These are phyloP conservation scores for Umbilicaria muhlenbergii DNA, from an alignment of 495 filamentous ascomycete species.

Conservation along the genomic window DNA sequence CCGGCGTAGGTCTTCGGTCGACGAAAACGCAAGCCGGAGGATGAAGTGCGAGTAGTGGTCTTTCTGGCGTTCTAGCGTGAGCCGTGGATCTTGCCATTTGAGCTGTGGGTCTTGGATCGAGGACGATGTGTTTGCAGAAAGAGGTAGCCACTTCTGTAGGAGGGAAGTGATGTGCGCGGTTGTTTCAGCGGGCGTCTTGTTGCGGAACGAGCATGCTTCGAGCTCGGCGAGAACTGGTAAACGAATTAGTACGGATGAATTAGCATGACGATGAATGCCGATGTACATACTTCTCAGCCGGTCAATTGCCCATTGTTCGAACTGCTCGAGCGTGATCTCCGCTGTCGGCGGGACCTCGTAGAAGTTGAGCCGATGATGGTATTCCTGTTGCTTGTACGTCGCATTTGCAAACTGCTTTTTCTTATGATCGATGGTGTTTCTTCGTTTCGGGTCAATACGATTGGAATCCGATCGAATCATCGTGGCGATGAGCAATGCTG, in stretches of 20 bases:
- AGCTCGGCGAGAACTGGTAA: slow-evolving; percentile 76
- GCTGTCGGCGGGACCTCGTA: slow-evolving; percentile 78
- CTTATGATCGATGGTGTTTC: slow-evolving; percentile 56
- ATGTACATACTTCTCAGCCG: slow-evolving; percentile 50
- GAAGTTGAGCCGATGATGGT: slow-evolving; percentile 79
- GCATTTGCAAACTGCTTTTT: slow-evolving; percentile 74
- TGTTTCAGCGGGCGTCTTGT: slow-evolving; percentile 66
- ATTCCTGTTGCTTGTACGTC: slow-evolving; percentile 55
- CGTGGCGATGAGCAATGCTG: slow-evolving; percentile 9
- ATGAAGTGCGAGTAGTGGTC: slow-evolving; percentile 99
- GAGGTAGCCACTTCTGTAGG: slow-evolving; percentile 72
- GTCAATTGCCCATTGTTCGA: slow-evolving; percentile 99
- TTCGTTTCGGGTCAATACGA: slow-evolving; percentile 69
- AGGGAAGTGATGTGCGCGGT: slow-evolving; percentile 60
- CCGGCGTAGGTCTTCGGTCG: slow-evolving; percentile 79
- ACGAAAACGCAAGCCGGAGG: slow-evolving; percentile 80
- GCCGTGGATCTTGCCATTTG: slow-evolving; percentile 20
- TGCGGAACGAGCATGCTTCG: slow-evolving; percentile 91
- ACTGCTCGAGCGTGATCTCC: slow-evolving; percentile 93
- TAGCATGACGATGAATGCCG: background rate
- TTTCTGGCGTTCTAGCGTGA: slow-evolving; percentile 68
- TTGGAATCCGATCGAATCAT: slow-evolving; percentile 62
- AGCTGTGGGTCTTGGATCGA: slow-evolving; percentile 21
- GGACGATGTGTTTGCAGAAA: slow-evolving; percentile 58
- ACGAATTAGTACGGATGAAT: background rate